These are phyloP conservation scores for Fagopyrum esculentum DNA, from an alignment of 148 eudicot species.

Conservation along the genomic window DNA sequence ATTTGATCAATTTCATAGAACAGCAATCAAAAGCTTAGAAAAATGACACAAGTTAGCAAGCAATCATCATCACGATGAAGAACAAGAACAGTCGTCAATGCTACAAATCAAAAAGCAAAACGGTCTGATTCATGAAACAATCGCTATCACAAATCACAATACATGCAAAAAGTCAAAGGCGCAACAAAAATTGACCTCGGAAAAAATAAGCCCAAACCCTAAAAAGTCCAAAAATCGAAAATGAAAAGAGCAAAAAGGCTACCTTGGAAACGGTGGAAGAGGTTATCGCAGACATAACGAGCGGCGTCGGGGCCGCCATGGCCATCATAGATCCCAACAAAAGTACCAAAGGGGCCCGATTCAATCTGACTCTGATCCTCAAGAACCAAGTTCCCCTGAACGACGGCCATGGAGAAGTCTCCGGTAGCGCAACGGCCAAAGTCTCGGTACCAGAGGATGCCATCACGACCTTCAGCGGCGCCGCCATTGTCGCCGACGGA, in stretches of 20 bases:
- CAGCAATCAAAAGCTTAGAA: neutral
- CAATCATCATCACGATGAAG: neutral
- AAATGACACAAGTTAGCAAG: neutral
- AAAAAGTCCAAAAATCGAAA: neutral
- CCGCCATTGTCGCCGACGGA: slow-evolving; percentile 6
- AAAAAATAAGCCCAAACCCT: neutral
- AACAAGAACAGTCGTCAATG: neutral
- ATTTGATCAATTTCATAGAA: neutral
- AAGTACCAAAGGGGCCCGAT: slow-evolving; percentile 49
- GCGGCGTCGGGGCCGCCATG: slow-evolving; percentile 72
- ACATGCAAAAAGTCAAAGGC: slow-evolving; percentile 3
- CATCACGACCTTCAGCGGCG: slow-evolving; percentile 32
- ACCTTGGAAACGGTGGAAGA: slow-evolving; percentile 53
- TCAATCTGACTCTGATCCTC: slow-evolving; percentile 66
- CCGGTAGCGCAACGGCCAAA: slow-evolving; percentile 34
- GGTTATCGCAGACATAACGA: slow-evolving; percentile 48
- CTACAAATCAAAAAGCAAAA: neutral
- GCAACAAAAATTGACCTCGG: slow-evolving; percentile 4
- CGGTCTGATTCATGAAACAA: neutral
- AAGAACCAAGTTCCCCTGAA: slow-evolving; percentile 57
- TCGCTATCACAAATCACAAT: neutral
- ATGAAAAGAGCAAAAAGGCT: slow-evolving; percentile 1
- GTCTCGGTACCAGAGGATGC: slow-evolving; percentile 40
- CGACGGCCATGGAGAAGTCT: slow-evolving; percentile 59
- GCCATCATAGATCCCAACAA: slow-evolving; percentile 72